A percentile compares a stretch with the other conserved stretches of the same genome.
Evolutionary conservation across 2,329 filamentous ascomycete species (phyloP).

Genomic region (Hypoxylon sp.): DNA sequence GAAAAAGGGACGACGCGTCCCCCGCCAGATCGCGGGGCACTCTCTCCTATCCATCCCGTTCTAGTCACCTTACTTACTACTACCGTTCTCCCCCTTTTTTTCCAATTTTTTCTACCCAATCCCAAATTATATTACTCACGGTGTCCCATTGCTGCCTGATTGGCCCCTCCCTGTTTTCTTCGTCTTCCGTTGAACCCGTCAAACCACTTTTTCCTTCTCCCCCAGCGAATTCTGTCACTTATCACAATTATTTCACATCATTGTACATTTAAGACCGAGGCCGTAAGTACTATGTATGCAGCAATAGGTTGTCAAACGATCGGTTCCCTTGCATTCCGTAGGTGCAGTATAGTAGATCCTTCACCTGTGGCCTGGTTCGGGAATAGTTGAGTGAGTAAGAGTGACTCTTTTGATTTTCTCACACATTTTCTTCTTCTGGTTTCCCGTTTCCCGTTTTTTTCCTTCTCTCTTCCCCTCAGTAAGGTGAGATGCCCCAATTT

Average conservation of each 20-base stretch:
- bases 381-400: no score
- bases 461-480: not conserved
- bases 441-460: conserved; percentile 7
- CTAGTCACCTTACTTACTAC: not conserved
- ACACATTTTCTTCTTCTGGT: not conserved
- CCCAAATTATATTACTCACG: conserved; percentile 32
- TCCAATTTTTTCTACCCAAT: conserved; percentile 27
- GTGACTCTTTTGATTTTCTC: not conserved
- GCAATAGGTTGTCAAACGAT: conserved; percentile 15
- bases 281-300: no score
- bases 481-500: conserved; percentile 16
- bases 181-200: conserved; percentile 6
- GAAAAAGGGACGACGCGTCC: conserved; percentile 3
- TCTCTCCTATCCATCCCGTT: conserved; percentile 16
- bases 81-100: not conserved
- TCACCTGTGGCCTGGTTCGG: conserved; percentile 28
- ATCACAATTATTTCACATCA: conserved; percentile 25
- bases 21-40: conserved; percentile 26
- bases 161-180: conserved; percentile 30
- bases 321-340: conserved; percentile 25
- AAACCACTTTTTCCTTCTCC: not conserved
- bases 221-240: conserved; percentile 18
- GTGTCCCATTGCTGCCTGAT: conserved; percentile 33
- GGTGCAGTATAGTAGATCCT: conserved; percentile 13
- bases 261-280: conserved; percentile 19